Percentiles rank a stretch among this genome's conserved stretches.
These are phyloP conservation scores for Phytopythium helicoides DNA, from an alignment of 352 stramenopile species.

Conservation along the genomic window DNA sequence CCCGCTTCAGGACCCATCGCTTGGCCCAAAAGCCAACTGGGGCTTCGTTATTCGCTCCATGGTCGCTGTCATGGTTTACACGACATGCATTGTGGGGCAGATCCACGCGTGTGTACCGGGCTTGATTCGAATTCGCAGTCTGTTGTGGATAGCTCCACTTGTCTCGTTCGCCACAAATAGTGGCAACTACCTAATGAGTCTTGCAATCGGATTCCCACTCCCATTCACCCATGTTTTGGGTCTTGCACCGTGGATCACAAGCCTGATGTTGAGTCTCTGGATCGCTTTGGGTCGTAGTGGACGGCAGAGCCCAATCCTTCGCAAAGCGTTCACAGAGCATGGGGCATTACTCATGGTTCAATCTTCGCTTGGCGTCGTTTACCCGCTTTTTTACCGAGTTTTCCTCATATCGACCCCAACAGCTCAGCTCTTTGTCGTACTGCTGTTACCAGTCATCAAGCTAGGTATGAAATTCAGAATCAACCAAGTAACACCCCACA, in stretches of 20 bases:
- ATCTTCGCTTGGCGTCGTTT: slow-evolving; percentile 13
- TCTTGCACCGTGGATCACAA: slow-evolving; percentile 13
- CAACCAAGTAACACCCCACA: slow-evolving; percentile 3
- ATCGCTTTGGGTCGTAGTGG: slow-evolving; percentile 10
- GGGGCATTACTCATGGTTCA: slow-evolving; percentile 14
- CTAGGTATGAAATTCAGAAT: slow-evolving; percentile 37
- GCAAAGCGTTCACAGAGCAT: slow-evolving; percentile 9
- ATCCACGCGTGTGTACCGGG: slow-evolving; percentile 1
- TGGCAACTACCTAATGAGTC: slow-evolving; percentile 4
- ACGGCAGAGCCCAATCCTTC: slow-evolving; percentile 6
- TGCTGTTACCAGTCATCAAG: slow-evolving; percentile 39
- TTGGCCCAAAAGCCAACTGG: slow-evolving; percentile 7
- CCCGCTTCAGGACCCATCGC: slow-evolving; percentile 10
- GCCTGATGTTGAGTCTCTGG: slow-evolving; percentile 11
- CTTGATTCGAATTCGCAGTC: slow-evolving; percentile 1
- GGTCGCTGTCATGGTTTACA: slow-evolving; percentile 1
- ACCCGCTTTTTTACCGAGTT: slow-evolving; percentile 18
- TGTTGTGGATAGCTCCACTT: neutral
- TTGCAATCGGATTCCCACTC: slow-evolving; percentile 12
- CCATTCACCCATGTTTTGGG: slow-evolving; percentile 16
- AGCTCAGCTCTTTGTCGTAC: slow-evolving; percentile 17
- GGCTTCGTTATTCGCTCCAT: slow-evolving; percentile 4
- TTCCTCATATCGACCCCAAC: slow-evolving; percentile 14
- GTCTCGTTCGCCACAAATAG: neutral
- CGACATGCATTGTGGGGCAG: slow-evolving; percentile 2